phyloP scores from a whole-genome alignment of 345 rosid species.

The Populus ilicifolia region DNA sequence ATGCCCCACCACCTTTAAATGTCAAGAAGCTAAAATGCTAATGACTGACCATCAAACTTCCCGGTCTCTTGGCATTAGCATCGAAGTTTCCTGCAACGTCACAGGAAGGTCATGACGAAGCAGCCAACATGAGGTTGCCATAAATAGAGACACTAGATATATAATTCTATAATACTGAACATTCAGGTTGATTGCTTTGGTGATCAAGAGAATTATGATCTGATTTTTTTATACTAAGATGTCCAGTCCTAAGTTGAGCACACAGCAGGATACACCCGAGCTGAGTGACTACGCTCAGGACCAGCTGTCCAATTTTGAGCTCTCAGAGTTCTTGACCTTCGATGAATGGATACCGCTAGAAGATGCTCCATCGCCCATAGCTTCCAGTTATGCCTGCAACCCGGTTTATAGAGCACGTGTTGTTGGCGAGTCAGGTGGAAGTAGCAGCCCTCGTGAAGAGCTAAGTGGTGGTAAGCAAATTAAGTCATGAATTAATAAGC shows the following conservation, averaged over 20 bases:
- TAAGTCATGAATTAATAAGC: no score
- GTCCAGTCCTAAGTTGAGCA: not conserved
- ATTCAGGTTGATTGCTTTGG: no score
- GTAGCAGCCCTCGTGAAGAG: conserved; percentile 30
- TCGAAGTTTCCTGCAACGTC: conserved; percentile 38
- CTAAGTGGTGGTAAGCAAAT: conserved; percentile 26
- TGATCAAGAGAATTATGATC: no score
- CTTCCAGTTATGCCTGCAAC: conserved; percentile 25
- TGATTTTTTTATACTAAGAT: not conserved
- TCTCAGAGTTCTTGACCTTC: conserved; percentile 43
- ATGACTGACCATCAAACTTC: not conserved
- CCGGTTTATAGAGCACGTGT: conserved; percentile 36
- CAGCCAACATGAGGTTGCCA: not conserved
- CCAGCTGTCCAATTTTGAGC: conserved; percentile 38
- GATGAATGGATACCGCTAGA: conserved; percentile 49
- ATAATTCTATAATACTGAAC: no score
- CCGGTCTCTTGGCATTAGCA: conserved; percentile 17
- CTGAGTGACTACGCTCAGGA: conserved; percentile 24
- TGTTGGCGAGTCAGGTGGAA: conserved; percentile 18
- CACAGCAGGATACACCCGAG: conserved; percentile 14
- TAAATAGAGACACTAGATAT: no score
- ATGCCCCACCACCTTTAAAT: not conserved
- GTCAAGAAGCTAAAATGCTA: not conserved
- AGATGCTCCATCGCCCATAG: conserved; percentile 33
- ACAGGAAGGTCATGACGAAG: conserved; percentile 35